Evolutionary conservation across 1,139 yeast species (phyloP), one percentile per base, ranked within the genome.

Genomic region (Blastobotrys indianensis): DNA sequence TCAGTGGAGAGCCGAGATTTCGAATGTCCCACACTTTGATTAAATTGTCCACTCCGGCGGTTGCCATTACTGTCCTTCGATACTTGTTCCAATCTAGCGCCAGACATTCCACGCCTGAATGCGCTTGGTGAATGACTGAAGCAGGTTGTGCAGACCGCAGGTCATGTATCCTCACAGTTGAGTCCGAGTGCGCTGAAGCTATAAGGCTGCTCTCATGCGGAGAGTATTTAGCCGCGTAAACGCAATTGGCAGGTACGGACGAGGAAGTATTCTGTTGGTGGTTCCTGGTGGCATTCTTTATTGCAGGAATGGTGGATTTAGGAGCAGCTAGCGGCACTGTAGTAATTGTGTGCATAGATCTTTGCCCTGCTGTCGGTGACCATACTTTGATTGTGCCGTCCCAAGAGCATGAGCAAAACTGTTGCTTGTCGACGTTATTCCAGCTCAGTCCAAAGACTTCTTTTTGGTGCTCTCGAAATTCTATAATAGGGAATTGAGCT

Each of bases 81-180:
- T 92, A 92, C 64, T 90, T 88, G 68, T 92, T 92, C 82, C 92
- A 90, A 68, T 88, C 97, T 51, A 90, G 77, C 2, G 84, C 70
- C 41, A 92, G 72, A 6, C 86, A 75, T 61, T 92, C 97, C 46
- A 86, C 72, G 1, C 95, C 95, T 9, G 80, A 76, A 60, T 88
- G 96, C 1, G 87, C 83, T 13, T 80, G 46, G 23, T 48, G 51
- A 23, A 47, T 39, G 12, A 50, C 25, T 8, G 41, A 31, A 5
- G 44, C 43, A 43, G 46, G 39, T 32, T 66, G 54, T 3, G 88
- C 79, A 0, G 79, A 67, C 52, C 97, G 71, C n/a, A 80, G 73
- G 60, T 92, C 97, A 88, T 95, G 90, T 1, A 88, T 57, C 44
- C 87, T 85, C 20, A 85, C 70, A 50, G 79, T 80, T 1, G 94